Conservation (phyloP, 176 grass and related monocot species). For the Oryza nivara region DNA sequence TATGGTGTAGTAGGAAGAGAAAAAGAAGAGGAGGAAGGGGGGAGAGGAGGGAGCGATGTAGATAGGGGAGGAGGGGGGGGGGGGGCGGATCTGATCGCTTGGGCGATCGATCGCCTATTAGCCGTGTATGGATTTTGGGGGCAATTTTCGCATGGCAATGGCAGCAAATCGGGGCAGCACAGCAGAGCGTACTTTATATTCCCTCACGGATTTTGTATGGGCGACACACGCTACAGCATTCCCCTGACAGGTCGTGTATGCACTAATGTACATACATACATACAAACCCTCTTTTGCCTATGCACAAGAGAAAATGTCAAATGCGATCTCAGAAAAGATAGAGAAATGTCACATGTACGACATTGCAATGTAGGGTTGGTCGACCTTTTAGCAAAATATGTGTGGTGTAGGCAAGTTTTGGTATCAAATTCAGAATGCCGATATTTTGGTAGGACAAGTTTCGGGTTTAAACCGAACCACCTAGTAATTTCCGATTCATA, state of each 20-base stretch:
- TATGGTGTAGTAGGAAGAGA: too few relatives aligned
- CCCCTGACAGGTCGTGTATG: neutral
- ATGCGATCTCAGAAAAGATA: too few relatives aligned
- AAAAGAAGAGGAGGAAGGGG: too few relatives aligned
- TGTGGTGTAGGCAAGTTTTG: neutral
- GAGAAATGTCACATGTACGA: neutral
- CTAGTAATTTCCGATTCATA: neutral
- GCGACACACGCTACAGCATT: neutral
- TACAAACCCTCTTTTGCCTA: neutral
- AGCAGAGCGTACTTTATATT: neutral
- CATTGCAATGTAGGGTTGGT: neutral
- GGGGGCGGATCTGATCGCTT: too few relatives aligned
- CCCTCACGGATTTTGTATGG: neutral
- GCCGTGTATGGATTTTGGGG: neutral
- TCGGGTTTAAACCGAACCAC: neutral
- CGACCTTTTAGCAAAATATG: neutral
- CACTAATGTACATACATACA: neutral
- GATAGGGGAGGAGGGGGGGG: too few relatives aligned
- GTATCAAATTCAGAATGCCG: neutral
- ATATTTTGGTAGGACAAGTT: neutral
- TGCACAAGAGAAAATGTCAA: neutral
- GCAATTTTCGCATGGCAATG: neutral
- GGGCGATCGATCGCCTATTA: too few relatives aligned
- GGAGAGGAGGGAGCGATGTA: too few relatives aligned
- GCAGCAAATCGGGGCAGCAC: neutral